Percentiles rank a stretch among this genome's conserved stretches.
phyloP scores from a whole-genome alignment of 2,329 filamentous ascomycete genomes.

The Paraphoma chrysanthemicola region DNA sequence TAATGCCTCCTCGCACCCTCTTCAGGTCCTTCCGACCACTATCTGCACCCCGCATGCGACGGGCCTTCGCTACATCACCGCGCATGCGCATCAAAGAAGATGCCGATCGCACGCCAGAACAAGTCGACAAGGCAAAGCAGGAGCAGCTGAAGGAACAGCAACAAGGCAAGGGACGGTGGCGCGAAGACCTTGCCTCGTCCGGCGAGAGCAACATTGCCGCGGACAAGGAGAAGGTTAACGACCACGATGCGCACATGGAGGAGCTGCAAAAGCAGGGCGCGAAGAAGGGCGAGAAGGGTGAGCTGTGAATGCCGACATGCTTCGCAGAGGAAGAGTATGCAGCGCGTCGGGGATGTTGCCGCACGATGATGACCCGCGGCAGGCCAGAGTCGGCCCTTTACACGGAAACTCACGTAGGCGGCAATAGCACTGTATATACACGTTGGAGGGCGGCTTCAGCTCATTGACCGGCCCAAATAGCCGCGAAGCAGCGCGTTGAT shows the following conservation, averaged over 20 bases:
- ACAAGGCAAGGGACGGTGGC: constrained; percentile 52
- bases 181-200: constrained; percentile 51
- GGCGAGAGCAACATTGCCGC: constrained; percentile 52
- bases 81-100: constrained; percentile 50
- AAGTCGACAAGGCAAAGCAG: constrained; percentile 53
- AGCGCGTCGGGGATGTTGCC: too few relatives aligned
- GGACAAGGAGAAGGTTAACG: constrained; percentile 51
- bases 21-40: constrained; percentile 3
- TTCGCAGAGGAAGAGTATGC: too few relatives aligned
- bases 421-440: too few relatives aligned
- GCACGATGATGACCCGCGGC: too few relatives aligned
- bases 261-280: constrained; percentile 54
- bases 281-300: constrained; percentile 49
- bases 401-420: too few relatives aligned
- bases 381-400: too few relatives aligned
- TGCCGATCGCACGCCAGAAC: constrained; percentile 44
- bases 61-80: constrained; percentile 41
- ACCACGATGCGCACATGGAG: constrained; percentile 53
- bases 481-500: too few relatives aligned
- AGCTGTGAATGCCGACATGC: constrained; percentile 16
- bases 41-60: constrained; percentile 10
- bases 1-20: constrained; percentile 23
- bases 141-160: constrained; percentile 54
- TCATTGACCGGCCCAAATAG: too few relatives aligned
- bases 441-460: too few relatives aligned